Percentiles rank a stretch among this genome's conserved stretches.
These are phyloP conservation scores for Neofusicoccum laricinum DNA, from an alignment of 2,329 filamentous ascomycete species.

Conservation along the genomic window DNA sequence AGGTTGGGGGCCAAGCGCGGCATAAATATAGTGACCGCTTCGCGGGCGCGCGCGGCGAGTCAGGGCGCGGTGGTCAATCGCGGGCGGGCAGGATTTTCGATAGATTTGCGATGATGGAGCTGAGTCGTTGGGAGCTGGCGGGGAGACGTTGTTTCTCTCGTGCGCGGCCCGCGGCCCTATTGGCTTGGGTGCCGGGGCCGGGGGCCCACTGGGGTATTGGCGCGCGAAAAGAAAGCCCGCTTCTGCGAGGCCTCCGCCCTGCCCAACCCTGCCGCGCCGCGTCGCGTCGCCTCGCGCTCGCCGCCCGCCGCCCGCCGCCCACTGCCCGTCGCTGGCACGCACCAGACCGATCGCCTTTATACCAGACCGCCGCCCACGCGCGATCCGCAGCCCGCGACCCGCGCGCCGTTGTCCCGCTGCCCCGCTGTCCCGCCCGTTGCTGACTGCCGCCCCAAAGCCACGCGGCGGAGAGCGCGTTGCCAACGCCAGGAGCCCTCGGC, in stretches of 20 bases:
- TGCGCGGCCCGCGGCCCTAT: neutral
- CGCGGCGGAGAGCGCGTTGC: too few relatives aligned
- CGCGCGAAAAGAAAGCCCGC: too few relatives aligned
- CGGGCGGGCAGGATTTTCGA: neutral
- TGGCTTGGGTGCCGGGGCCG: too few relatives aligned
- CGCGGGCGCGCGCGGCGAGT: neutral
- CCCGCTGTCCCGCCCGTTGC: neutral
- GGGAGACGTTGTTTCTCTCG: neutral
- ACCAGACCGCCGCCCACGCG: neutral
- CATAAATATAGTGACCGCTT: constrained; percentile 6
- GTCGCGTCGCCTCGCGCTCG: neutral
- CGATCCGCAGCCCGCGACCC: neutral
- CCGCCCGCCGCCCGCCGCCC: neutral
- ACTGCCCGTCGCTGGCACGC: neutral
- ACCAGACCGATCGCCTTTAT: neutral
- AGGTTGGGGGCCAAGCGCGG: neutral
- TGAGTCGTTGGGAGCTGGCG: neutral
- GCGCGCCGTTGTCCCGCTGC: neutral
- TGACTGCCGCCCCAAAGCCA: neutral
- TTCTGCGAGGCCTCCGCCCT: neutral
- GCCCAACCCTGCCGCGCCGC: neutral
- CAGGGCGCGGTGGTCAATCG: neutral
- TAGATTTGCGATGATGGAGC: neutral
- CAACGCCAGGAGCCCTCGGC: neutral
- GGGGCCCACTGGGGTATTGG: neutral